Percentiles rank a stretch among this genome's conserved stretches.
Conservation (phyloP, 2,329 filamentous ascomycete species). For the Clonostachys rosea region DNA sequence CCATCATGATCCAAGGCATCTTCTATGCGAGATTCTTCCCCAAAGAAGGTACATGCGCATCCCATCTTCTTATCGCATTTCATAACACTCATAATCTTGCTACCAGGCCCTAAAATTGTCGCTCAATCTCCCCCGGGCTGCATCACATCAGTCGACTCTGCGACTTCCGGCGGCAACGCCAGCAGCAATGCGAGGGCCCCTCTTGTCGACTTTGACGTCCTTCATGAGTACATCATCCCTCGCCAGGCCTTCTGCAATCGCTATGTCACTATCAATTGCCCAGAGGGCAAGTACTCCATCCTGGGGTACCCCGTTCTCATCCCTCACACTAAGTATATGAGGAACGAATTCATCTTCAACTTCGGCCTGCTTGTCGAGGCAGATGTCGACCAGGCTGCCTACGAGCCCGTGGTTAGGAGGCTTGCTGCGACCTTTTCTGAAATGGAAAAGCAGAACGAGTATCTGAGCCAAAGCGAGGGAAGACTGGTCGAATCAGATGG, state of each 20-base stretch:
- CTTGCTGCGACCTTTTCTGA: constrained; percentile 81
- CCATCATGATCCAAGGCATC: constrained; percentile 61
- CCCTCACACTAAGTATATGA: constrained; percentile 73
- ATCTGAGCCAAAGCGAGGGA: constrained; percentile 62
- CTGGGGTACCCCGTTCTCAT: constrained; percentile 89
- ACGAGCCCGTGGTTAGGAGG: constrained; percentile 80
- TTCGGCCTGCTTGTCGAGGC: constrained; percentile 78
- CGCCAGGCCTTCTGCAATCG: constrained; percentile 94
- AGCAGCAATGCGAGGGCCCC: constrained; percentile 34
- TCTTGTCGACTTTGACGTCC: constrained; percentile 78
- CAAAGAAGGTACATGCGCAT: constrained; percentile 46
- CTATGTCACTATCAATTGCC: constrained; percentile 74
- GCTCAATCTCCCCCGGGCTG: constrained; percentile 59
- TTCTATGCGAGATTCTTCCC: constrained; percentile 68
- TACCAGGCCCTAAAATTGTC: constrained; percentile 54
- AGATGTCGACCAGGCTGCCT: constrained; percentile 66
- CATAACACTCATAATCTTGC: background rate
- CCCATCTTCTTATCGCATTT: background rate
- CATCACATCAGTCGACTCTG: constrained; percentile 39
- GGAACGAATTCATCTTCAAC: constrained; percentile 98
- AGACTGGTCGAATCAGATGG: constrained; percentile 7
- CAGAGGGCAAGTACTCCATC: constrained; percentile 66
- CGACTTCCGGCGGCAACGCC: background rate
- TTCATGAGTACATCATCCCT: constrained; percentile 91
- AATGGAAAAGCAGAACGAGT: constrained; percentile 87